Conservation (phyloP, 2,329 filamentous ascomycete genomes). For the Huntiella moniliformis region DNA sequence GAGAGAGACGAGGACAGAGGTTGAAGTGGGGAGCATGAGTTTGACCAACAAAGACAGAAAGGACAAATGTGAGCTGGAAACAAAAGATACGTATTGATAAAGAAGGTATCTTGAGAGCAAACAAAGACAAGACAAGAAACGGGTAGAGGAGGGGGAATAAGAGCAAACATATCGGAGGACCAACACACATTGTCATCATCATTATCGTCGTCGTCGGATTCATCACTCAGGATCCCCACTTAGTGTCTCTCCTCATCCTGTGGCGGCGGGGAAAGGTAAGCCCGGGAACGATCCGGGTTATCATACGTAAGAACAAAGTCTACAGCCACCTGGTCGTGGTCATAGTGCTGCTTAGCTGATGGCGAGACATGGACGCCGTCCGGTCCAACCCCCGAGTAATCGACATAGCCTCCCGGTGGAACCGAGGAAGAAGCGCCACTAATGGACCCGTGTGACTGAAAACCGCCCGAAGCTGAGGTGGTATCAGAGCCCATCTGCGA, state of each 20-base stretch:
- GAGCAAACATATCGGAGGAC: too few relatives aligned
- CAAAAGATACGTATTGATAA: too few relatives aligned
- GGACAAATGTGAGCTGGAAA: too few relatives aligned
- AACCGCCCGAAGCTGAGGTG: too few relatives aligned
- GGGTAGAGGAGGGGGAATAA: not conserved
- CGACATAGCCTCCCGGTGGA: conserved; percentile 16
- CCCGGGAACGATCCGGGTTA: conserved; percentile 26
- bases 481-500: conserved; percentile 21
- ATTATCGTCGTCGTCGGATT: not conserved
- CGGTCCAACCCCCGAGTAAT: conserved; percentile 11
- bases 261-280: conserved; percentile 47
- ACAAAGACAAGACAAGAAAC: not conserved
- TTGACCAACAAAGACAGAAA: too few relatives aligned
- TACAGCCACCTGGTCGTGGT: conserved; percentile 70
- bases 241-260: conserved; percentile 15
- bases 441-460: conserved; percentile 28
- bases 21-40: too few relatives aligned
- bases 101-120: not conserved
- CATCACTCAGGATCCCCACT: not conserved
- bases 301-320: conserved; percentile 86
- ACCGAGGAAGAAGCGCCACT: conserved; percentile 25
- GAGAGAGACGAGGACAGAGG: too few relatives aligned
- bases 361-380: too few relatives aligned
- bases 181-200: not conserved
- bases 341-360: conserved; percentile 21